Conservation (phyloP, 139 green algal species). For the Bryopsis sp. region DNA sequence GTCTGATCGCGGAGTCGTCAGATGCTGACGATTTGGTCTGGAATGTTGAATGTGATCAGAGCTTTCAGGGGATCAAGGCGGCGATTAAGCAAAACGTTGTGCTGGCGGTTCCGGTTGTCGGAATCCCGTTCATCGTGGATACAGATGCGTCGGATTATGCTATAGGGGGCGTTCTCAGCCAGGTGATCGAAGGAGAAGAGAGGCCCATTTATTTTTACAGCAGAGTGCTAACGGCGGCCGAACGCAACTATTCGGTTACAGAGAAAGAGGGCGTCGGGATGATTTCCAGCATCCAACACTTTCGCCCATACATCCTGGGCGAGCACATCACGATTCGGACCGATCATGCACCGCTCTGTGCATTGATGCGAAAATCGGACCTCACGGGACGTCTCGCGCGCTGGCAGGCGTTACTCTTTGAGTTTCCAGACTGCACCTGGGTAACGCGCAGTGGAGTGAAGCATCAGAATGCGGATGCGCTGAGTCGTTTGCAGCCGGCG, state of each 20-base stretch:
- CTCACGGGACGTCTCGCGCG: background rate
- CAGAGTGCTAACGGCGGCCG: background rate
- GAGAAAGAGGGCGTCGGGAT: background rate
- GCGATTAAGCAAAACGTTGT: background rate
- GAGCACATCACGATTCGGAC: background rate
- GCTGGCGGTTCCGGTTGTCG: background rate
- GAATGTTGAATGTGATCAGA: too few species aligned
- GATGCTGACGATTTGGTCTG: too few species aligned
- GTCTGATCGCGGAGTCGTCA: background rate
- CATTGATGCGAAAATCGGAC: background rate
- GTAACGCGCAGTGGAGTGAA: background rate
- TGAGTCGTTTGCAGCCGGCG: background rate
- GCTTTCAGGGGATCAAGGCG: too few species aligned
- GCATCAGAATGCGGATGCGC: slow-evolving; percentile 24
- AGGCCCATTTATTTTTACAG: background rate
- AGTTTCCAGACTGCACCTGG: too few species aligned
- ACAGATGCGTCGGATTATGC: background rate
- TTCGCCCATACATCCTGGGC: background rate
- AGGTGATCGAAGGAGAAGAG: background rate
- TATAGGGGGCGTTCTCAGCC: background rate
- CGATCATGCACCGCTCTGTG: background rate
- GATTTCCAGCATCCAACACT: background rate
- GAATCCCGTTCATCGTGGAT: background rate
- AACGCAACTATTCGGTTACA: background rate
- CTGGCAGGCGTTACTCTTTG: too few species aligned